phyloP scores from a whole-genome alignment of 805 yeast species.

The Barnettozyma siamensis region DNA sequence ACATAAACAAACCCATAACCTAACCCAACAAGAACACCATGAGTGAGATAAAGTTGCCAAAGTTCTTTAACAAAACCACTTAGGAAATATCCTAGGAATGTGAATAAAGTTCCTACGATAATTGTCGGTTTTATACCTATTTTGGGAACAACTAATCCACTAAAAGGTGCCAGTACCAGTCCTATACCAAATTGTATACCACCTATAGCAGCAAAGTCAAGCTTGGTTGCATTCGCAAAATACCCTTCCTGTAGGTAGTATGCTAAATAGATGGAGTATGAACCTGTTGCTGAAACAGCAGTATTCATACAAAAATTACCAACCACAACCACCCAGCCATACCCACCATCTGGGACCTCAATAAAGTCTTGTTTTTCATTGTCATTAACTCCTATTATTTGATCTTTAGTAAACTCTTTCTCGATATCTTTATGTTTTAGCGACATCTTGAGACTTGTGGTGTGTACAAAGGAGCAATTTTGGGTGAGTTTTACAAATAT shows the following conservation, averaged over 20 bases:
- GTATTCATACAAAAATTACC: constrained; percentile 17
- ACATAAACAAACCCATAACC: constrained; percentile 48
- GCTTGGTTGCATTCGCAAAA: constrained; percentile 47
- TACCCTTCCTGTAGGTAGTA: constrained; percentile 44
- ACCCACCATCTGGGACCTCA: constrained; percentile 47
- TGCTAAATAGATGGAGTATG: constrained; percentile 56
- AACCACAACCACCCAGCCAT: constrained; percentile 23
- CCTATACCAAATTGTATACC: constrained; percentile 59
- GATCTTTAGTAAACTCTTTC: too few species aligned
- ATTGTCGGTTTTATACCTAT: constrained; percentile 40
- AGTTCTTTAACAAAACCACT: constrained; percentile 53
- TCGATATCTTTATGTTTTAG: too few species aligned
- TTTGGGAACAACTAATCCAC: constrained; percentile 13
- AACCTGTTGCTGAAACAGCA: constrained; percentile 6
- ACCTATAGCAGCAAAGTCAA: constrained; percentile 63
- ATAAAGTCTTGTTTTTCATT: not conserved
- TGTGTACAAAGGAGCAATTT: too few species aligned
- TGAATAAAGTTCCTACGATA: constrained; percentile 42
- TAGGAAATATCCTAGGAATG: constrained; percentile 50
- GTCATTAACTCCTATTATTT: not conserved
- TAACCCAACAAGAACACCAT: constrained; percentile 57
- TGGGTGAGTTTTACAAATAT: too few species aligned
- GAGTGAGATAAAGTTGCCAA: constrained; percentile 66
- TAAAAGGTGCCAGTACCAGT: constrained; percentile 53
- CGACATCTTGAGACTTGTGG: too few species aligned